phyloP scores from a whole-genome alignment of 164 flowering plant genomes.

The Nymphaea thermarum region DNA sequence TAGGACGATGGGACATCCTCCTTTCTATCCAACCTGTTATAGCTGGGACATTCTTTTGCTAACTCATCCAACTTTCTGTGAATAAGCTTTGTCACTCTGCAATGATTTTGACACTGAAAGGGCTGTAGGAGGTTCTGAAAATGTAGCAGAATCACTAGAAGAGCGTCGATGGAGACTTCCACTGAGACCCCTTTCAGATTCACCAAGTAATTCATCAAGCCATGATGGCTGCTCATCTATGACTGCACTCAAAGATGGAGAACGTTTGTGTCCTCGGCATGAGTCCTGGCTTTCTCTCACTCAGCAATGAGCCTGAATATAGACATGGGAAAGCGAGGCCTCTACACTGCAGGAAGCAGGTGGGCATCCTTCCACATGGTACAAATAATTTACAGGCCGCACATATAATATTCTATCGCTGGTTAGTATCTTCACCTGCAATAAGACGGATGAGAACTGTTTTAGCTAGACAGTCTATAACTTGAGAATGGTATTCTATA shows the following conservation, averaged over 20 bases:
- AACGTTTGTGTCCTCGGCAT: conserved; percentile 17
- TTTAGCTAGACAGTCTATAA: background rate
- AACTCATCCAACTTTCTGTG: background rate
- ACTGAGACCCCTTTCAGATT: conserved; percentile 14
- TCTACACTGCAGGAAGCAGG: conserved; percentile 52
- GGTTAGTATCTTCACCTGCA: background rate
- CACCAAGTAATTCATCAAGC: conserved; percentile 42
- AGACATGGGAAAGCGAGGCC: conserved; percentile 5
- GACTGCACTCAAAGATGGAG: conserved; percentile 27
- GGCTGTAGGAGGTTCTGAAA: conserved; percentile 7
- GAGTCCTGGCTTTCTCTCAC: conserved; percentile 6
- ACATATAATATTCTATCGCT: too few species aligned
- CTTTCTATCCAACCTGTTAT: background rate
- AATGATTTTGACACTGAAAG: conserved; percentile 9
- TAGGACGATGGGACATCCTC: background rate
- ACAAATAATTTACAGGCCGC: background rate
- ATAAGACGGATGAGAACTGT: too few species aligned
- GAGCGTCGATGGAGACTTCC: conserved; percentile 29
- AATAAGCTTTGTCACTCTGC: conserved; percentile 7
- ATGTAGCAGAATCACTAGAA: conserved; percentile 35
- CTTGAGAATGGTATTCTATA: background rate
- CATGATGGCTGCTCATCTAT: conserved; percentile 40
- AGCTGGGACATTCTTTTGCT: background rate
- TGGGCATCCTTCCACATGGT: conserved; percentile 42
- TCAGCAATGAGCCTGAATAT: conserved; percentile 11